Base-by-base conservation (phyloP, 2,329 filamentous ascomycete species). In the Aspergillus uvarum region DNA sequence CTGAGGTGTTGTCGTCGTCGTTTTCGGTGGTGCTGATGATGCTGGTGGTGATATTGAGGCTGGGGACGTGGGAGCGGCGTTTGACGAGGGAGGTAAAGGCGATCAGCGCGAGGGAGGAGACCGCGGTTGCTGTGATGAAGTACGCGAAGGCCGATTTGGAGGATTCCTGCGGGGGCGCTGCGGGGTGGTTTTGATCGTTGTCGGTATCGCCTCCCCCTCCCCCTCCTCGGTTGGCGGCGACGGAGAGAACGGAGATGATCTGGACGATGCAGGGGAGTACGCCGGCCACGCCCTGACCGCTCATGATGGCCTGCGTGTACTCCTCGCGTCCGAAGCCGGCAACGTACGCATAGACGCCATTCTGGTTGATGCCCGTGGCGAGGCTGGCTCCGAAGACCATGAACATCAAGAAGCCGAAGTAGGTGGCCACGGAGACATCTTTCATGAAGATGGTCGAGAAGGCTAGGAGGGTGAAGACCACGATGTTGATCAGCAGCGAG, bases 301-400 rank as follows among this genome's bases (percentile, higher is more conserved):
- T 88, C 93, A 99, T 98, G 75, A 98, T 92, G 24, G 89, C 94
- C 77, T 98, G 94, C 58, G 92, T 96, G 75, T 98, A 99, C 75
- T 95, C 91, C 21, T 89, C 86, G 54, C 90, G 83, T 38, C 89
- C 91, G 70, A 96, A 98, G 55, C 91, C 89, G 3, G 90, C 87
- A 3, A 92, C 92, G 72, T 93, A 98, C 2, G 95, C 92, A 74
- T 97, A 96, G 11, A 95, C 87, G 19, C 95, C 95, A 74, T 98
- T 98, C 77, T 98, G 95, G 66, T 93, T 90, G 54, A 97, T 81
- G 0, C 90, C 93, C 0, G 92, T 90, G 0, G 91, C 92, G 71
- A 89, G 82, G 65, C 92, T 91, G 0, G 92, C 86, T n/a, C 81
- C 79, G 62, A 90, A 88, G 4, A 97, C 92, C 83, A 93, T 92